Conservation (phyloP, 805 yeast species). For the Wickerhamiella dianesei region DNA sequence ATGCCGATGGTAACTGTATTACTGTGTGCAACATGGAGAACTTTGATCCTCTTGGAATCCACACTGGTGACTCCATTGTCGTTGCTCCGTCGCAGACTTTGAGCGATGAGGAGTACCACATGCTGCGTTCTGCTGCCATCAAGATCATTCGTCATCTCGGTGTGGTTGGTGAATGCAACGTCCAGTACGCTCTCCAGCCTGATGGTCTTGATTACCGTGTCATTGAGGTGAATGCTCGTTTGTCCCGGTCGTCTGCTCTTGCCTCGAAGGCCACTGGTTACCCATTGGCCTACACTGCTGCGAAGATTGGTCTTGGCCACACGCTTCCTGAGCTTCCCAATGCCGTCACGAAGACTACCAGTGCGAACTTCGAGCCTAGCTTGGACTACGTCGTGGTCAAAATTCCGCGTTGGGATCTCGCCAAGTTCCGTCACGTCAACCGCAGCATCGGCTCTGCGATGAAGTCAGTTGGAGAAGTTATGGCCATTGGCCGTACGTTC, state of each 20-base stretch:
- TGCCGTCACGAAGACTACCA: constrained; percentile 90
- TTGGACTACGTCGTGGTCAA: constrained; percentile 92
- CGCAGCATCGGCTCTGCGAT: constrained; percentile 88
- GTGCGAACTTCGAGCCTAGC: constrained; percentile 95
- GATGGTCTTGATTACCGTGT: constrained; percentile 92
- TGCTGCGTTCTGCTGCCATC: constrained; percentile 95
- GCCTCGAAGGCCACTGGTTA: constrained; percentile 99
- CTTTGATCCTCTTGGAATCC: constrained; percentile 95
- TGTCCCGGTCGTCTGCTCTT: constrained; percentile 92
- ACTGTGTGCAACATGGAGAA: constrained; percentile 99
- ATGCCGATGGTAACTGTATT: constrained; percentile 90
- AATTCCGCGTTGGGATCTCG: constrained; percentile 96
- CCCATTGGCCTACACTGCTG: constrained; percentile 97
- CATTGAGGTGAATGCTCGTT: constrained; percentile 93
- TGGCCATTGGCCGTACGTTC: constrained; percentile 96
- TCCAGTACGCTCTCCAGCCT: constrained; percentile 92
- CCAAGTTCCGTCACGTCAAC: constrained; percentile 90
- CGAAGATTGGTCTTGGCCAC: constrained; percentile 88
- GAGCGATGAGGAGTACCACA: constrained; percentile 93
- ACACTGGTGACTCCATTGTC: constrained; percentile 97
- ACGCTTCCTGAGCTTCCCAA: constrained; percentile 91
- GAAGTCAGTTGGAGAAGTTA: constrained; percentile 98
- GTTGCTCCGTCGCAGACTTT: constrained; percentile 98
- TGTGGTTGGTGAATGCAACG: constrained; percentile 98
- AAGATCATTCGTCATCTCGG: constrained; percentile 95